Evolutionary conservation across 495 filamentous ascomycete genomes (phyloP), one percentile per base, ranked within the genome.

Genomic region (Penicillium daleae): DNA sequence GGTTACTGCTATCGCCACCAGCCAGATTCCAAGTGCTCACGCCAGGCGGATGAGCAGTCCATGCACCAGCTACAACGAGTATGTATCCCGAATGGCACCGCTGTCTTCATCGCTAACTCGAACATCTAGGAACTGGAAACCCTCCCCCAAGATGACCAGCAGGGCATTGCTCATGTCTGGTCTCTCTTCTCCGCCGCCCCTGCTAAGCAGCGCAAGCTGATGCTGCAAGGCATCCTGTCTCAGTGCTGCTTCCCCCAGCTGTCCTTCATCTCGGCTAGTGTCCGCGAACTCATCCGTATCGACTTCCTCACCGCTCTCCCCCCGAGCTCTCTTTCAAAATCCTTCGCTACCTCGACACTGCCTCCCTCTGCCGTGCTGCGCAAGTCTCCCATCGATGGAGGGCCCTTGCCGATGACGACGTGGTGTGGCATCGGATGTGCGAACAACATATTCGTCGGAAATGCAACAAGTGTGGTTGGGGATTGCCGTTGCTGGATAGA

Each of bases 381-480:
- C 96, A 97, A 75, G 96, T 99, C 39, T 97, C 92, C 72, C 87
- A 86, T 58, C 83, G 87, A 59, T 99, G 95, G 95, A 85, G 90
- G 59, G 83, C 82, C 55, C 74, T 99, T 27, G 95, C 95, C 2
- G 96, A 97, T 72, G 93, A 97, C 70, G 94, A 99, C 76, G 89
- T 97, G 26, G 95, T 99, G 2, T 99, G 95, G 95, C 94, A 97
- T 66, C 89, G 88, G 58, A 98, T 99, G 94, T 99, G 95, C 70
- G 93, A 97, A 78, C 95, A 99, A 69, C 95, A 99, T 69, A 98
- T 97, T 57, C 92, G 95, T 67, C 84, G 93, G 53, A 98, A 97
- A 73, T 99, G 95, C 77, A 93, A 88, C 52, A 97, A 97, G 71
- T 99, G 95, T 70, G 94, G 96, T 17, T 97, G 92, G 93, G 95